Evolutionary conservation across 176 grass and related monocot genomes (phyloP).

Genomic region (Triticum aestivum): IWGSC_CS_RefSeq_v2.1 NC_057799.1:520303984-520304483

Average conservation of each 20-base stretch:
- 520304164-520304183: slow-evolving; percentile 37
- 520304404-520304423: too few species aligned
- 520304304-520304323: slow-evolving; percentile 6
- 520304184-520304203: neutral
- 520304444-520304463: too few species aligned
- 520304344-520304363: slow-evolving; percentile 25
- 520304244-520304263: slow-evolving; percentile 65
- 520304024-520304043: slow-evolving; percentile 33
- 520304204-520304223: slow-evolving; percentile 28
- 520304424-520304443: too few species aligned
- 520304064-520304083: too few species aligned
- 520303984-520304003: slow-evolving; percentile 80
- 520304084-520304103: too few species aligned
- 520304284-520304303: neutral
- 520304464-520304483: neutral
- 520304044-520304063: neutral
- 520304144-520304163: slow-evolving; percentile 31
- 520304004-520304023: slow-evolving; percentile 78
- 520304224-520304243: slow-evolving; percentile 59
- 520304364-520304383: too few species aligned
- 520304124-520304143: neutral
- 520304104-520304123: neutral
- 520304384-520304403: too few species aligned
- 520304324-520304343: slow-evolving; percentile 32
- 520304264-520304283: slow-evolving; percentile 11